Conservation (phyloP, 2,329 filamentous ascomycete genomes). For the Aspergillus vadensis region DNA sequence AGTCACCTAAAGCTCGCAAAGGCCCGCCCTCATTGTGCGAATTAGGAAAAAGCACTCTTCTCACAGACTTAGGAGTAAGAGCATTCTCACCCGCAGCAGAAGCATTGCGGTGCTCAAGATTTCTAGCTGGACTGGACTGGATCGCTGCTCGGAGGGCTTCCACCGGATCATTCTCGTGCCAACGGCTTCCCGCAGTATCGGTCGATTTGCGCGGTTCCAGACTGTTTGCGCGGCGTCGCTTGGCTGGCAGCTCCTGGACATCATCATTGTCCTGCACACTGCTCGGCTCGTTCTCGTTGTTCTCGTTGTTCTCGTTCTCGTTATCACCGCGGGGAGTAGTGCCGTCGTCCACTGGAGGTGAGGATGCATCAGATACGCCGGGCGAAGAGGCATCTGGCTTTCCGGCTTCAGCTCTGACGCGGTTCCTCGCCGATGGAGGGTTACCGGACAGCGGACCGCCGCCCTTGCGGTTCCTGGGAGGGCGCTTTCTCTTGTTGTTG, state of each 20-base stretch:
- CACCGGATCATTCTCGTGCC: constrained; percentile 43
- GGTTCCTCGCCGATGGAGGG: constrained; percentile 31
- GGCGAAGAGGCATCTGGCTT: constrained; percentile 43
- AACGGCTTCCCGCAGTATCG: constrained; percentile 35
- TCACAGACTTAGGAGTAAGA: constrained; percentile 58
- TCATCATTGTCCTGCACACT: constrained; percentile 37
- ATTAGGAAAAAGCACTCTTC: constrained; percentile 48
- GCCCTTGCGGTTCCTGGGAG: constrained; percentile 36
- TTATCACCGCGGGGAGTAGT: constrained; percentile 38
- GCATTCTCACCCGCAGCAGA: constrained; percentile 50
- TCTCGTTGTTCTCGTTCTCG: constrained; percentile 10
- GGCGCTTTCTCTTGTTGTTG: constrained; percentile 45
- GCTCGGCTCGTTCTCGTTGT: constrained; percentile 12
- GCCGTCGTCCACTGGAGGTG: constrained; percentile 39
- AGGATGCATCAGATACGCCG: constrained; percentile 40
- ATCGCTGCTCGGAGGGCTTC: constrained; percentile 57
- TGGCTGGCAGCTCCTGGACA: constrained; percentile 35
- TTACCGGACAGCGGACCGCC: constrained; percentile 37
- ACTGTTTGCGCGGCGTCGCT: constrained; percentile 51
- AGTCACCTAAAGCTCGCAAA: constrained; percentile 40
- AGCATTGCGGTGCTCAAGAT: constrained; percentile 48
- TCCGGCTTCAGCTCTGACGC: constrained; percentile 31
- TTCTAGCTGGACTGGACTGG: constrained; percentile 62
- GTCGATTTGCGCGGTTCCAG: constrained; percentile 46
- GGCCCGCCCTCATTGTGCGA: constrained; percentile 37